Percentiles rank a stretch among this genome's conserved stretches.
Conservation (phyloP, 2,329 filamentous ascomycete genomes). For the Zelopaecilomyces penicillatus region DNA sequence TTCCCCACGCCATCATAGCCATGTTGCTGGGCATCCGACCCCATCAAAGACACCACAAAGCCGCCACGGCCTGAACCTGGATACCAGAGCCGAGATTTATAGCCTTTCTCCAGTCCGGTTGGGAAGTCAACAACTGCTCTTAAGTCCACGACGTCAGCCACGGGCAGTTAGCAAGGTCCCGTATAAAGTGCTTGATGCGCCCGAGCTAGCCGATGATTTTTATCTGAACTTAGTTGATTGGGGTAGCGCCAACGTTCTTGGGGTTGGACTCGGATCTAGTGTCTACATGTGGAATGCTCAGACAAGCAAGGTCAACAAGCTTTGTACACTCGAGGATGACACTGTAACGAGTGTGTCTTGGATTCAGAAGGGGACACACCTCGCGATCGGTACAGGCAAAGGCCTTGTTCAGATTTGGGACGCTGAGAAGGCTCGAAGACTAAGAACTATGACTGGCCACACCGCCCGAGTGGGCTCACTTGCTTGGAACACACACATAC, state of each 20-base stretch:
- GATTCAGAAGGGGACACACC: constrained; percentile 95
- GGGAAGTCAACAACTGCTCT: constrained; percentile 84
- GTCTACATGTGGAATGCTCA: constrained; percentile 99
- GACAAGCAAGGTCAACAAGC: constrained; percentile 81
- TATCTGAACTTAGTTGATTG: constrained; percentile 97
- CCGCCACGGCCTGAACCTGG: constrained; percentile 78
- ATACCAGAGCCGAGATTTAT: constrained; percentile 87
- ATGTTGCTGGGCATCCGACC: constrained; percentile 72
- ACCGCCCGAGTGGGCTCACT: constrained; percentile 86
- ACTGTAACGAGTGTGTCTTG: constrained; percentile 94
- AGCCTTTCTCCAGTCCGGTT: constrained; percentile 90
- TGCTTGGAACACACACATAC: constrained; percentile 96
- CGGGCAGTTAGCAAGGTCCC: constrained; percentile 91
- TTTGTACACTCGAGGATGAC: constrained; percentile 88
- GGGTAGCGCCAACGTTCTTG: constrained; percentile 90
- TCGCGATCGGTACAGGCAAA: constrained; percentile 90
- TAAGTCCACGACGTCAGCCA: constrained; percentile 82
- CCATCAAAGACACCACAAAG: constrained; percentile 85
- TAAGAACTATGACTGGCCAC: constrained; percentile 96
- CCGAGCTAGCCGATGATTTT: constrained; percentile 93
- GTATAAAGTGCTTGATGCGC: constrained; percentile 94
- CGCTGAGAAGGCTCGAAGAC: constrained; percentile 71
- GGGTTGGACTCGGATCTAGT: constrained; percentile 83
- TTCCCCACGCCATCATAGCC: constrained; percentile 62
- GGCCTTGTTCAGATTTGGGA: constrained; percentile 98